phyloP scores from a whole-genome alignment of 2,329 filamentous ascomycete species.

The Penicillium sp. region DNA sequence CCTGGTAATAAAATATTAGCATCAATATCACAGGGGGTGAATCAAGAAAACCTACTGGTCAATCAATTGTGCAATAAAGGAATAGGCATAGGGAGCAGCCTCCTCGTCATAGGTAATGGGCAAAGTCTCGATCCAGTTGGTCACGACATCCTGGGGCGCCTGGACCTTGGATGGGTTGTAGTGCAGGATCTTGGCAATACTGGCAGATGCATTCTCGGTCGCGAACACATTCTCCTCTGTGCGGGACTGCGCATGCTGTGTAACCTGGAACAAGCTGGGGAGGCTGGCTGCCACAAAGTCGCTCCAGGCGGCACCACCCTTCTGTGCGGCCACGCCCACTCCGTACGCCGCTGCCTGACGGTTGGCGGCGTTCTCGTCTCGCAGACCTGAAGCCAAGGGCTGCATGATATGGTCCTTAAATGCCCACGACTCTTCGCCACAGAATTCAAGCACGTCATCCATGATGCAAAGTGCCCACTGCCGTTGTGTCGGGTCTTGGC shows the following conservation, averaged over 20 bases:
- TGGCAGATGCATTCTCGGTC: constrained; percentile 92
- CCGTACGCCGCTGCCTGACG: constrained; percentile 93
- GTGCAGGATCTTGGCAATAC: constrained; percentile 92
- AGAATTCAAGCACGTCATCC: constrained; percentile 97
- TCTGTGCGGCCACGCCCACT: constrained; percentile 88
- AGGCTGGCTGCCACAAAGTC: constrained; percentile 75
- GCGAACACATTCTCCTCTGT: constrained; percentile 92
- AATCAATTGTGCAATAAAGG: constrained; percentile 82
- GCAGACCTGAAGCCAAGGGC: constrained; percentile 76
- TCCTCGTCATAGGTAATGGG: constrained; percentile 94
- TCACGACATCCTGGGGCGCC: constrained; percentile 65
- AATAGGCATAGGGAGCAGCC: constrained; percentile 90
- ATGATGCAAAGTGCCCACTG: constrained; percentile 99
- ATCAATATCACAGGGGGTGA: neutral
- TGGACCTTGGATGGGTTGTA: constrained; percentile 70
- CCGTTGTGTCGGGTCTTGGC: constrained; percentile 74
- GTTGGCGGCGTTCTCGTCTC: constrained; percentile 78
- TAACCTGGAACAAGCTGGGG: constrained; percentile 74
- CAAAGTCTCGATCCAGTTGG: constrained; percentile 83
- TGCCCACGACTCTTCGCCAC: constrained; percentile 74
- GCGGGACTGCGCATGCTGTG: constrained; percentile 69
- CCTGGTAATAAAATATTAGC: constrained; percentile 42
- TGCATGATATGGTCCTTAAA: constrained; percentile 80
- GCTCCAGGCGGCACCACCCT: constrained; percentile 77
- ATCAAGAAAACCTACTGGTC: constrained; percentile 64